A percentile compares a stretch with the other conserved stretches of the same genome.
phyloP scores from a whole-genome alignment of 305 asterid genomes.

The Rubia peregrina region DNA sequence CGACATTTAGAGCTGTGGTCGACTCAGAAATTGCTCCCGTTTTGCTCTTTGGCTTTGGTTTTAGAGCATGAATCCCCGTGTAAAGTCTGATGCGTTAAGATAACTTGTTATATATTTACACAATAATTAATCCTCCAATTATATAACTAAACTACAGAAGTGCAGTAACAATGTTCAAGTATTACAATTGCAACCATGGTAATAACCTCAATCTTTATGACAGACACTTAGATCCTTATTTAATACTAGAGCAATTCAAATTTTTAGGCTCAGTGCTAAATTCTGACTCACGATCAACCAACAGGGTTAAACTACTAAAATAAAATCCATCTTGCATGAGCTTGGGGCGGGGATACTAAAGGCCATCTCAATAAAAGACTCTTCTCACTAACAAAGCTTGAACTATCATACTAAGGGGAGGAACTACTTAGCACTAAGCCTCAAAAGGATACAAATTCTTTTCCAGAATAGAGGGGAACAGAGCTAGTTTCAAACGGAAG shows the following conservation, averaged over 20 bases:
- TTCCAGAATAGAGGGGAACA: neutral
- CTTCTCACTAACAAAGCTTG: too few species aligned
- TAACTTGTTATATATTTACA: neutral
- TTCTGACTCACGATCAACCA: neutral
- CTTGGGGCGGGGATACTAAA: too few species aligned
- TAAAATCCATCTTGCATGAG: neutral
- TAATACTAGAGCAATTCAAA: too few species aligned
- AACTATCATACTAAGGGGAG: too few species aligned
- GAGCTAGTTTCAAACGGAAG: neutral
- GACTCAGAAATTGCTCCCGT: constrained; percentile 65
- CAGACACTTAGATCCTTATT: neutral
- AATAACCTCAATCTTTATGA: too few species aligned
- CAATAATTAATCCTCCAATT: neutral
- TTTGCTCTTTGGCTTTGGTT: constrained; percentile 66
- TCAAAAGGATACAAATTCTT: neutral
- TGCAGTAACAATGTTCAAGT: too few species aligned
- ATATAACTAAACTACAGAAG: neutral
- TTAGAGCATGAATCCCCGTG: constrained; percentile 81
- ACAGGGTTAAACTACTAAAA: neutral
- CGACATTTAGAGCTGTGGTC: constrained; percentile 53
- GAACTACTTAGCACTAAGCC: neutral
- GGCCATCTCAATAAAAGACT: too few species aligned
- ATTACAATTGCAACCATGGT: too few species aligned
- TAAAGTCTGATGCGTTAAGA: constrained; percentile 39
- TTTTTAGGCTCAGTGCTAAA: too few species aligned